These are phyloP conservation scores for Prunella vulgaris DNA, from an alignment of 257 asterid genomes.

Conservation along the genomic window DNA sequence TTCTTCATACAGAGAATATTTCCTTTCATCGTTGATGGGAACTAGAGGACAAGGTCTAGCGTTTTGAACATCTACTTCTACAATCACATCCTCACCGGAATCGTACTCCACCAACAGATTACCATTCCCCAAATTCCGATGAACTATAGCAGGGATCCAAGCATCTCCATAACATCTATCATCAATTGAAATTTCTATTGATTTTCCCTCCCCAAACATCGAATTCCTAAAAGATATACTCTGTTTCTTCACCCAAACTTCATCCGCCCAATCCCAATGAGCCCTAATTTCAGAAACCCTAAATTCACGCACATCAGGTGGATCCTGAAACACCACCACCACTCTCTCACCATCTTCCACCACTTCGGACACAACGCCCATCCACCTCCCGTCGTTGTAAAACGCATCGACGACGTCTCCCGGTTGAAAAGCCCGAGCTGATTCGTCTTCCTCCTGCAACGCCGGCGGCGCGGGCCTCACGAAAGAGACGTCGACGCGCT, in stretches of 20 bases:
- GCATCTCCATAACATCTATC: constrained; percentile 29
- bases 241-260: constrained; percentile 48
- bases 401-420: constrained; percentile 58
- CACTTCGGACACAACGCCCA: constrained; percentile 38
- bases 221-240: constrained; percentile 12
- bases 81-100: constrained; percentile 11
- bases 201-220: constrained; percentile 44
- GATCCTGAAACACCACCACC: constrained; percentile 38
- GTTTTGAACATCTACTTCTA: constrained; percentile 30
- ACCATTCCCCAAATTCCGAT: constrained; percentile 31
- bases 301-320: constrained; percentile 51
- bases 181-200: constrained; percentile 55
- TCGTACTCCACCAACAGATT: constrained; percentile 40
- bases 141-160: constrained; percentile 55
- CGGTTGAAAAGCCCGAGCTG: constrained; percentile 7
- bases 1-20: constrained; percentile 38
- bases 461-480: constrained; percentile 49
- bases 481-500: constrained; percentile 21
- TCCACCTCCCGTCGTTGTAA: constrained; percentile 65
- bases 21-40: constrained; percentile 25
- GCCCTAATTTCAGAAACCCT: constrained; percentile 39
- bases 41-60: constrained; percentile 68
- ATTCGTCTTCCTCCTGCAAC: neutral
- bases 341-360: constrained; percentile 24
- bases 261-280: constrained; percentile 56